Evolutionary conservation across 495 filamentous ascomycete genomes (phyloP).

Genomic region (Gamarada debralockiae): DNA sequence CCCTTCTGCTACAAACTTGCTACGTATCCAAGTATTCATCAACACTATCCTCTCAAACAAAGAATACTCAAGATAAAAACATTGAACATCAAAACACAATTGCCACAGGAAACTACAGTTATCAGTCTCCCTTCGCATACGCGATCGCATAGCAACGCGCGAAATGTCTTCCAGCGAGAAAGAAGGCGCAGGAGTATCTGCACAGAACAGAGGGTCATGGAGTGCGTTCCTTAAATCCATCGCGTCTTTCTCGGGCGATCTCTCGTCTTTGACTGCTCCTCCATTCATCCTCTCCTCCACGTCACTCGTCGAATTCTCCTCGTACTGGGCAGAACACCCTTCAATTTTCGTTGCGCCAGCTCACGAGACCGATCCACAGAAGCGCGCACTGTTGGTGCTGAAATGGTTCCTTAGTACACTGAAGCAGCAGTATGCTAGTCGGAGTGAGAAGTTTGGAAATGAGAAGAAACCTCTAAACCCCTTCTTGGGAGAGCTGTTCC

Average conservation of each 20-base stretch:
- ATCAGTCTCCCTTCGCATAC: too few species aligned
- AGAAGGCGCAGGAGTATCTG: constrained; percentile 24
- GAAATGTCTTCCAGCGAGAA: constrained; percentile 22
- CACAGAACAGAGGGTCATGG: constrained; percentile 26
- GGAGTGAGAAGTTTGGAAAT: constrained; percentile 85
- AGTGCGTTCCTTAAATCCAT: constrained; percentile 56
- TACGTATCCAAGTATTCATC: too few species aligned
- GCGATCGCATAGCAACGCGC: background rate
- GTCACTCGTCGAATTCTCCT: constrained; percentile 91
- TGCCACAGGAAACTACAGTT: too few species aligned
- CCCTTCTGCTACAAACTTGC: too few species aligned
- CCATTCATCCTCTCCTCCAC: constrained; percentile 94
- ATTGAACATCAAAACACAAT: too few species aligned
- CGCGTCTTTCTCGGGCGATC: constrained; percentile 93
- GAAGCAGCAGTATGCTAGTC: constrained; percentile 77
- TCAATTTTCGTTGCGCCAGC: constrained; percentile 84
- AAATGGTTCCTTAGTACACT: constrained; percentile 98
- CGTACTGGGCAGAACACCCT: constrained; percentile 97
- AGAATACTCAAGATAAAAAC: too few species aligned
- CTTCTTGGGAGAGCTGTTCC: constrained; percentile 87
- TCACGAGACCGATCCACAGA: constrained; percentile 76
- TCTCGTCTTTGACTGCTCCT: constrained; percentile 90
- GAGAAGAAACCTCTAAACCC: constrained; percentile 99
- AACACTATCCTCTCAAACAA: too few species aligned
- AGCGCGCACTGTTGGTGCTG: constrained; percentile 82